Conservation (phyloP, 169 alveolate genomes). For the Eimeria necatrix region DNA sequence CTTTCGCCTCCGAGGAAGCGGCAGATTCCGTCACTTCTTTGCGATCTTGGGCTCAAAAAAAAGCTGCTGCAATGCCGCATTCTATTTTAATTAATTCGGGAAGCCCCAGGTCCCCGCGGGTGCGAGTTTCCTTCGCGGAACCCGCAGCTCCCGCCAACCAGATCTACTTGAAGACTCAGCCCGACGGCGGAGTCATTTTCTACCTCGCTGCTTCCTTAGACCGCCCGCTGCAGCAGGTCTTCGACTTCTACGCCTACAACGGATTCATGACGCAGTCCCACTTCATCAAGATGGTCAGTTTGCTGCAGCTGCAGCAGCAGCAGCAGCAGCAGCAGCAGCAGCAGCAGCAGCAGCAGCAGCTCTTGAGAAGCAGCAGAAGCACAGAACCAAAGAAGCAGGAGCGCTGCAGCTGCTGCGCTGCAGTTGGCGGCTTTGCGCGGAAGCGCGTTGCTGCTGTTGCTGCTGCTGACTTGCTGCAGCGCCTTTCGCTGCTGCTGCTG, state of each 20-base stretch:
- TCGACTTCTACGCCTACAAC: conserved; percentile 19
- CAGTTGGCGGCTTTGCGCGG: too few relatives aligned
- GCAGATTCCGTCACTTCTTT: background rate
- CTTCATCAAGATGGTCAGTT: conserved; percentile 10
- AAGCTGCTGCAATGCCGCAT: background rate
- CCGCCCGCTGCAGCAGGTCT: conserved; percentile 1
- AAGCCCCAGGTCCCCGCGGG: background rate
- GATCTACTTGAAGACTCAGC: background rate
- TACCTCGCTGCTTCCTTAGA: background rate
- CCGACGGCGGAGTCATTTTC: background rate
- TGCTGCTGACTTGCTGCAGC: too few relatives aligned
- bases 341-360: too few relatives aligned
- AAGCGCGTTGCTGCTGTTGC: too few relatives aligned
- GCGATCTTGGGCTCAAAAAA: background rate
- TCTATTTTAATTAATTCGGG: background rate
- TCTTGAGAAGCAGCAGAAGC: too few relatives aligned
- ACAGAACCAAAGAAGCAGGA: too few relatives aligned
- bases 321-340: too few relatives aligned
- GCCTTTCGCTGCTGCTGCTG: too few relatives aligned
- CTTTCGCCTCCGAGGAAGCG: background rate
- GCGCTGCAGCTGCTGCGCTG: too few relatives aligned
- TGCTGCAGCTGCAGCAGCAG: background rate
- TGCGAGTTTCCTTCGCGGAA: background rate
- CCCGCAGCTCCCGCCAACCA: background rate
- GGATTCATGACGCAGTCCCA: background rate